These are phyloP conservation scores for Kokia cookei DNA, from an alignment of 441 rosid species.

Conservation along the genomic window DNA sequence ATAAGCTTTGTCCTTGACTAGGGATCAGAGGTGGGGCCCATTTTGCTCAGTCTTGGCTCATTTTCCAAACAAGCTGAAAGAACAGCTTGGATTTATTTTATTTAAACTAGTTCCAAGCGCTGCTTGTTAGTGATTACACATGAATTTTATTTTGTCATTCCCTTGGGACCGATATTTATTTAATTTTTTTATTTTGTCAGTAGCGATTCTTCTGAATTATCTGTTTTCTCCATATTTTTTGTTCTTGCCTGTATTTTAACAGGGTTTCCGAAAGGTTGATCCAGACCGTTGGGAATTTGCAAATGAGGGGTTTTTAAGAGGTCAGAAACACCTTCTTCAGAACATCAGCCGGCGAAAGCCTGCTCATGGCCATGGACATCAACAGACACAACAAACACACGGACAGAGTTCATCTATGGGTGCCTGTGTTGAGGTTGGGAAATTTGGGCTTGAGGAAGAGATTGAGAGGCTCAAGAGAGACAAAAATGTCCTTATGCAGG, in stretches of 20 bases:
- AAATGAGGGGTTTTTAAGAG: conserved; percentile 83
- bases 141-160: neutral
- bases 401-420: conserved; percentile 58
- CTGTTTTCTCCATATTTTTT: conserved; percentile 6
- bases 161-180: neutral
- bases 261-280: conserved; percentile 96
- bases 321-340: conserved; percentile 76
- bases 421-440: conserved; percentile 89
- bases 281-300: conserved; percentile 97
- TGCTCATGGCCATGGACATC: conserved; percentile 61
- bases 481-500: conserved; percentile 93
- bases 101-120: neutral
- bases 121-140: neutral
- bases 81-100: neutral
- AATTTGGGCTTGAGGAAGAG: conserved; percentile 89
- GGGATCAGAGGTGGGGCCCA: neutral
- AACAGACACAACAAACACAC: conserved; percentile 52
- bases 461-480: conserved; percentile 94
- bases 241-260: conserved; percentile 23
- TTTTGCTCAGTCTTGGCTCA: neutral
- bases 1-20: neutral
- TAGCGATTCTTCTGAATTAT: neutral
- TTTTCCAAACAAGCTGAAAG: neutral
- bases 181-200: neutral
- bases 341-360: conserved; percentile 73